Evolutionary conservation across 2,329 filamentous ascomycete species (phyloP).

Genomic region (Colletotrichum truncatum): DNA sequence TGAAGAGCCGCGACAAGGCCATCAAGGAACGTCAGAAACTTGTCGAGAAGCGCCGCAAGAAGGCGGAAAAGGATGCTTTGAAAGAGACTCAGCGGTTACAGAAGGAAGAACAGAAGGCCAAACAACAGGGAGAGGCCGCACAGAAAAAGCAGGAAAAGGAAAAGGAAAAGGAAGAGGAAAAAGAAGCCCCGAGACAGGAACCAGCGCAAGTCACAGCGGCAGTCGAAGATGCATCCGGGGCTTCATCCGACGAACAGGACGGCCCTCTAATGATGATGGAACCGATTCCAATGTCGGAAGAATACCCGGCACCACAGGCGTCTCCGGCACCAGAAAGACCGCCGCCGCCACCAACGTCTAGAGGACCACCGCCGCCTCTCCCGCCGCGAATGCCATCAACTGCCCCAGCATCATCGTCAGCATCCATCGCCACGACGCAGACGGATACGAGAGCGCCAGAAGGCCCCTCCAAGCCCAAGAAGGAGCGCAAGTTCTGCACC

Average conservation of each 20-base stretch:
- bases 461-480: constrained; percentile 46
- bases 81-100: constrained; percentile 42
- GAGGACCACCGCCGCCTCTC: not conserved
- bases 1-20: constrained; percentile 73
- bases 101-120: constrained; percentile 38
- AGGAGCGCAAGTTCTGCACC: constrained; percentile 82
- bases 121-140: constrained; percentile 29
- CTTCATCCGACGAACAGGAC: not conserved
- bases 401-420: not conserved
- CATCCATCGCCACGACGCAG: constrained; percentile 31
- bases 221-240: not conserved
- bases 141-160: constrained; percentile 28
- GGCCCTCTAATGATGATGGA: not conserved
- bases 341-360: not conserved
- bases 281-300: not conserved
- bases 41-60: constrained; percentile 61
- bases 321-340: not conserved
- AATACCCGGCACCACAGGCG: no score
- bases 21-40: constrained; percentile 71
- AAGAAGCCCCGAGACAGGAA: constrained; percentile 22
- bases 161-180: constrained; percentile 31
- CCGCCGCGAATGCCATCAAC: constrained; percentile 1
- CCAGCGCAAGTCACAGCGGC: not conserved
- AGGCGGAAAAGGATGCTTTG: constrained; percentile 51
- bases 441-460: constrained; percentile 27